phyloP scores from a whole-genome alignment of 371 early-diverging fungal species.

The Rhizopus delemar region DNA sequence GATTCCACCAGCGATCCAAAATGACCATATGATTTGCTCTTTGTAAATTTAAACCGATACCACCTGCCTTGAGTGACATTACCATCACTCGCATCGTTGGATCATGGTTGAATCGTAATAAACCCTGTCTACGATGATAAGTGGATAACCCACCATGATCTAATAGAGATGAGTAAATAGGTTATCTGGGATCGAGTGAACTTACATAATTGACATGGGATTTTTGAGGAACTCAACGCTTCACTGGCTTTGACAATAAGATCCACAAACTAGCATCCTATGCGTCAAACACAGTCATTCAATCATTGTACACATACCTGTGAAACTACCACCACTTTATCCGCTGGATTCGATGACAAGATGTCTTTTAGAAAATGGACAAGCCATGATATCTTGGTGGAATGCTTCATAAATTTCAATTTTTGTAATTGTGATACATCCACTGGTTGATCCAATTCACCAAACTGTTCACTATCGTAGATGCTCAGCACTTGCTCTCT shows the following conservation, averaged over 20 bases:
- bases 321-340: slow-evolving; percentile 46
- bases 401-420: slow-evolving; percentile 31
- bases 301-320: slow-evolving; percentile 25
- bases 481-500: background rate
- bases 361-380: slow-evolving; percentile 25
- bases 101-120: slow-evolving; percentile 40
- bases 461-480: slow-evolving; percentile 39
- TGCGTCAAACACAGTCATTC: background rate
- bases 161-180: slow-evolving; percentile 5
- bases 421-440: slow-evolving; percentile 35
- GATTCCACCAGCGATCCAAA: slow-evolving; percentile 53
- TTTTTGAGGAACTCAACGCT: slow-evolving; percentile 17
- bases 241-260: slow-evolving; percentile 29
- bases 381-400: slow-evolving; percentile 43
- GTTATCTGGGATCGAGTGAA: background rate
- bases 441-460: slow-evolving; percentile 18
- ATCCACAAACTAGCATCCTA: slow-evolving; percentile 34
- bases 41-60: slow-evolving; percentile 46
- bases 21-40: slow-evolving; percentile 52
- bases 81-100: slow-evolving; percentile 32
- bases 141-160: slow-evolving; percentile 40
- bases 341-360: slow-evolving; percentile 11
- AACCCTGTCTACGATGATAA: slow-evolving; percentile 20
- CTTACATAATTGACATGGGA: slow-evolving; percentile 36
- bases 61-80: slow-evolving; percentile 50